Evolutionary conservation across 495 filamentous ascomycete genomes (phyloP), one percentile per base, ranked within the genome.

Genomic region (Podospora pseudopauciseta): DNA sequence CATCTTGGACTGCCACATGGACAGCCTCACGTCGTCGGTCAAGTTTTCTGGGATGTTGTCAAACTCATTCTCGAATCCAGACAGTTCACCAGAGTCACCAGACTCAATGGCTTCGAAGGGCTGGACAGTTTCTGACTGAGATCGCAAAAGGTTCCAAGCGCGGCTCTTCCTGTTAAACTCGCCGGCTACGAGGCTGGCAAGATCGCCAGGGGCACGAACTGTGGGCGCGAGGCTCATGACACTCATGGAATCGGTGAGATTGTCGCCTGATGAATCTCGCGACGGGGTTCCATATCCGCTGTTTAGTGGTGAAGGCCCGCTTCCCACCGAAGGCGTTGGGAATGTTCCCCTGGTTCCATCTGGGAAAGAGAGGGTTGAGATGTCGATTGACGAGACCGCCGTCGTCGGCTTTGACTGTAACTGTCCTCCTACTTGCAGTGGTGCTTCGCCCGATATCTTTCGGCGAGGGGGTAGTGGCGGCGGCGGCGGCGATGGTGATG

Each of bases 171-270:
- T 80, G 60, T 80, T 82, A 13, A 88, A 70, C 0, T 88, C 85
- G 53, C 92, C 92, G 13, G 90, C 88, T 30, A 98, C 85, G 54
- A 97, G 80, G 71, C 93, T 94, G 68, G 95, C 94, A 26, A 91
- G 82, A 70, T 96, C 92, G 30, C 90, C 90, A 5, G 88, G 87
- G 11, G 86, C 82, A 28, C 90, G 91, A 19, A 90, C 69, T 6
- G 92, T 93, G 11, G 91, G 92, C 11, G 90, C 86, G 76, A 88
- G 89, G 82, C 93, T 97, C 78, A 86, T 87, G 55, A 98, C 82
- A 75, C 96, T 98, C 68, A 89, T 88, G 11, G 87, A 87, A 70
- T 98, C 96, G 59, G 89, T 90, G n/a, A 80, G 79, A 65, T 92
- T 91, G 18, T 67, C 63, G 54, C 69, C 67, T 62, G 65, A 64